These are phyloP conservation scores for Nannizziopsis barbatae DNA, from an alignment of 2,329 filamentous ascomycete species.

Conservation along the genomic window DNA sequence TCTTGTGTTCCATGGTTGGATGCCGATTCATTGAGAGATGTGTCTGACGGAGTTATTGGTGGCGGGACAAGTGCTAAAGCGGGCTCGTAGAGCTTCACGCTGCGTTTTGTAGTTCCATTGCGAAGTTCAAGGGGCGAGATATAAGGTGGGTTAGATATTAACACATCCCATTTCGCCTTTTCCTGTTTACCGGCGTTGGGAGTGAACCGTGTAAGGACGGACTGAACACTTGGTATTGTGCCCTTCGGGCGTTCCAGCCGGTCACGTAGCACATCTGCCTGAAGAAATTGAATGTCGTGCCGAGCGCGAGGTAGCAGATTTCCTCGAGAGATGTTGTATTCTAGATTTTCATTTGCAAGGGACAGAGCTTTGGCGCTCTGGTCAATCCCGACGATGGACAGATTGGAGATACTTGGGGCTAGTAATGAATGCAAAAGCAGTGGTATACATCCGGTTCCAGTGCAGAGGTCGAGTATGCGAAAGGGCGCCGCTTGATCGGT, in stretches of 20 bases:
- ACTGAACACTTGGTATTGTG: background rate
- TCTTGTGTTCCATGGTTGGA: background rate
- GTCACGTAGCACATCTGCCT: slow-evolving; percentile 34
- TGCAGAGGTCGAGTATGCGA: slow-evolving; percentile 72
- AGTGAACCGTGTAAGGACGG: slow-evolving; percentile 1
- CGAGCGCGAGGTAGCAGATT: slow-evolving; percentile 21
- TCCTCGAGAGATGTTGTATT: slow-evolving; percentile 36
- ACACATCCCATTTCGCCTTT: slow-evolving; percentile 40
- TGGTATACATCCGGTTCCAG: slow-evolving; percentile 81
- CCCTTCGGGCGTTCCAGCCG: background rate
- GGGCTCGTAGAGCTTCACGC: slow-evolving; percentile 74
- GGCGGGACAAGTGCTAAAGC: slow-evolving; percentile 63
- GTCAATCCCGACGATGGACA: slow-evolving; percentile 60
- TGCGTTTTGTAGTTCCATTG: slow-evolving; percentile 51
- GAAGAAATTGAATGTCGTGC: slow-evolving; percentile 36
- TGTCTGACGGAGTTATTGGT: background rate
- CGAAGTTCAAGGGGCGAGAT: slow-evolving; percentile 56
- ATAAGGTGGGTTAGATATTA: slow-evolving; percentile 87
- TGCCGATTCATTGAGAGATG: background rate
- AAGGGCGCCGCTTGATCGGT: slow-evolving; percentile 28
- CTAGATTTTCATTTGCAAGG: slow-evolving; percentile 55
- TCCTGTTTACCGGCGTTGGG: background rate
- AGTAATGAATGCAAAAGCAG: slow-evolving; percentile 60
- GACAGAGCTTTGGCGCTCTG: slow-evolving; percentile 54
- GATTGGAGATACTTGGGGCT: slow-evolving; percentile 25